Evolutionary conservation across 2,329 filamentous ascomycete genomes (phyloP).

Genomic region (Rutstroemia sydowiana): DNA sequence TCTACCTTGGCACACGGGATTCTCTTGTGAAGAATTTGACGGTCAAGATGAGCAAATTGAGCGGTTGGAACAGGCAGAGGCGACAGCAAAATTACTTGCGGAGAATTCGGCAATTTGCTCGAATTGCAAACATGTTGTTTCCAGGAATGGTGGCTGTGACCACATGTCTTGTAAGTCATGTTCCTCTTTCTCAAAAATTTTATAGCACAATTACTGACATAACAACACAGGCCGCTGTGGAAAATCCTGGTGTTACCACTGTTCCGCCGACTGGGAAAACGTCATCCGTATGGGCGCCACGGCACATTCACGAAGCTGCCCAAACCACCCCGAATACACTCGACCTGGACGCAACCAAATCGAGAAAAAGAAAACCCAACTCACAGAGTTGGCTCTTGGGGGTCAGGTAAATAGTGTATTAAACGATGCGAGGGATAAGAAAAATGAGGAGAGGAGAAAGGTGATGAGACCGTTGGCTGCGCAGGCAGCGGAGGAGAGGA

Average conservation of each 20-base stretch:
- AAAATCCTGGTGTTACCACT: constrained; percentile 20
- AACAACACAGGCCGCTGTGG: constrained; percentile 14
- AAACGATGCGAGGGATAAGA: constrained; percentile 6
- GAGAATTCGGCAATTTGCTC: constrained; percentile 18
- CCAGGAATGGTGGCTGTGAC: constrained; percentile 18
- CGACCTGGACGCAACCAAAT: background rate
- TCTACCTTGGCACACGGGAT: constrained; percentile 21
- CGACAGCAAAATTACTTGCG: constrained; percentile 21
- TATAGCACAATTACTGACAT: background rate
- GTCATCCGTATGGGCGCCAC: constrained; percentile 14
- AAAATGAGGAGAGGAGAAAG: constrained; percentile 8
- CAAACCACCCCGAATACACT: background rate
- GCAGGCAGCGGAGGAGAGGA: background rate
- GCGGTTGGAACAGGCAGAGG: constrained; percentile 21
- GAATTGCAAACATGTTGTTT: constrained; percentile 17
- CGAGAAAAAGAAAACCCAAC: background rate
- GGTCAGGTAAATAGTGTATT: constrained; percentile 15
- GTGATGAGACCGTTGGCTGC: constrained; percentile 13
- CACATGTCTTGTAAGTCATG: constrained; percentile 18
- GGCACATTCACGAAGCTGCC: constrained; percentile 14
- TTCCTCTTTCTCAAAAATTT: background rate
- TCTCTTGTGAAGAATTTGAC: constrained; percentile 22
- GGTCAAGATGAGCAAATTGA: constrained; percentile 17
- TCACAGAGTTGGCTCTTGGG: constrained; percentile 17
- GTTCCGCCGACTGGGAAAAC: constrained; percentile 19